Percentiles rank a stretch among this genome's conserved stretches.
phyloP scores from a whole-genome alignment of 2,329 filamentous ascomycete genomes.

The Pleoardoris graminearum region DNA sequence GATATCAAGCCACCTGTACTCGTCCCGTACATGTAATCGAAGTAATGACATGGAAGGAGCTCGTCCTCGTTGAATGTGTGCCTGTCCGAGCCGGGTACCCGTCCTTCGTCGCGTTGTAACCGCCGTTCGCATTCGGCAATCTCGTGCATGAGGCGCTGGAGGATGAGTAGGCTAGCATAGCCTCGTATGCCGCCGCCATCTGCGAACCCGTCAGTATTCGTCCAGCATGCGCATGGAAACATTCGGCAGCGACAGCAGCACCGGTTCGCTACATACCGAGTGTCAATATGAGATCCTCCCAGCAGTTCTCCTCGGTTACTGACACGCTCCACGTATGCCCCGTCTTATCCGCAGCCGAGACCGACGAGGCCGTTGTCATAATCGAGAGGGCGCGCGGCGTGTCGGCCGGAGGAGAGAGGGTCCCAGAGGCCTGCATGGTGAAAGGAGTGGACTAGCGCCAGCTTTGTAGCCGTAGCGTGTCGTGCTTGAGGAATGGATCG shows the following conservation, averaged over 20 bases:
- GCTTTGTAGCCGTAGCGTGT: constrained; percentile 11
- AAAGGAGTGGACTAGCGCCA: constrained; percentile 18
- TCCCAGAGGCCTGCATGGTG: constrained; percentile 17
- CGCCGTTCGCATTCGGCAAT: constrained; percentile 50
- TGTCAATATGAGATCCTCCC: constrained; percentile 54
- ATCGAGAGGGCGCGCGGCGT: constrained; percentile 39
- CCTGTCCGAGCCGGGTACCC: constrained; percentile 29
- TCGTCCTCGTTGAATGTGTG: constrained; percentile 46
- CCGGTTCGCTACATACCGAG: constrained; percentile 47
- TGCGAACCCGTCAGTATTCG: constrained; percentile 27
- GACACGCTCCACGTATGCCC: constrained; percentile 49
- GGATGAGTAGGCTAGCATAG: constrained; percentile 55
- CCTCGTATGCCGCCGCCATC: constrained; percentile 57
- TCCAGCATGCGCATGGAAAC: not conserved
- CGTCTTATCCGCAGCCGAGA: constrained; percentile 45
- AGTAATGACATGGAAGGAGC: constrained; percentile 56
- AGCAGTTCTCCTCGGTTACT: constrained; percentile 49
- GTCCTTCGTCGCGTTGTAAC: constrained; percentile 50
- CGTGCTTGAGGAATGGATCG: constrained; percentile 9
- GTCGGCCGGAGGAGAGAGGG: constrained; percentile 34
- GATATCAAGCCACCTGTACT: constrained; percentile 57
- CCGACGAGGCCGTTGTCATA: constrained; percentile 40
- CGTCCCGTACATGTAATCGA: constrained; percentile 59
- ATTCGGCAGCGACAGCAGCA: too few species aligned
- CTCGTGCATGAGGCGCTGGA: constrained; percentile 55